Conservation (phyloP, 371 early-diverging fungal species). For the Enteropsectra breve region DNA sequence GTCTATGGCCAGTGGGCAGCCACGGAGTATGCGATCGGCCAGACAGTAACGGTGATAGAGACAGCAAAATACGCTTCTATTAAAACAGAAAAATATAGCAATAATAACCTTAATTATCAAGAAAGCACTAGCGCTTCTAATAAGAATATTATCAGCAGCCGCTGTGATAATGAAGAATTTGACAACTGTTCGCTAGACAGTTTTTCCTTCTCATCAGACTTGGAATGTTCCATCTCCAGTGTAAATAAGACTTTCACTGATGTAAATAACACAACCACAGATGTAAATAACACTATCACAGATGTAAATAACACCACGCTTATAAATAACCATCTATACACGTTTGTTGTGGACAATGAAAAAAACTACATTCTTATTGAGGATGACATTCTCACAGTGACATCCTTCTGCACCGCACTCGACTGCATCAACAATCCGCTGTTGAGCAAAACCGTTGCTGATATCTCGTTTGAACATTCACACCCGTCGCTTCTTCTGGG, state of each 20-base stretch:
- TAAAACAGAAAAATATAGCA: too few species aligned
- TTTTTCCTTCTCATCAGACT: too few species aligned
- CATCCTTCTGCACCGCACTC: slow-evolving; percentile 17
- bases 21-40: background rate
- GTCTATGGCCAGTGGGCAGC: background rate
- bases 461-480: slow-evolving; percentile 23
- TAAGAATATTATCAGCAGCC: too few species aligned
- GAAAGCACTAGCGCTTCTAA: too few species aligned
- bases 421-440: slow-evolving; percentile 39
- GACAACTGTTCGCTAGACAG: too few species aligned
- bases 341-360: slow-evolving; percentile 6
- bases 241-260: background rate
- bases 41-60: background rate
- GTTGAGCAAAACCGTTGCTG: slow-evolving; percentile 23
- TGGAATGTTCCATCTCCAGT: background rate
- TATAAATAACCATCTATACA: slow-evolving; percentile 15
- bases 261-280: slow-evolving; percentile 4
- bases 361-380: slow-evolving; percentile 43
- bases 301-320: too few species aligned
- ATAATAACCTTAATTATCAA: too few species aligned
- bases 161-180: too few species aligned
- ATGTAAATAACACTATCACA: too few species aligned
- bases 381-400: slow-evolving; percentile 44
- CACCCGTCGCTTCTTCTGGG: slow-evolving; percentile 37
- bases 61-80: too few species aligned